Evolutionary conservation across 2,329 filamentous ascomycete species (phyloP), one percentile per base, ranked within the genome.

Genomic region (Cordyceps fumosorosea): DNA sequence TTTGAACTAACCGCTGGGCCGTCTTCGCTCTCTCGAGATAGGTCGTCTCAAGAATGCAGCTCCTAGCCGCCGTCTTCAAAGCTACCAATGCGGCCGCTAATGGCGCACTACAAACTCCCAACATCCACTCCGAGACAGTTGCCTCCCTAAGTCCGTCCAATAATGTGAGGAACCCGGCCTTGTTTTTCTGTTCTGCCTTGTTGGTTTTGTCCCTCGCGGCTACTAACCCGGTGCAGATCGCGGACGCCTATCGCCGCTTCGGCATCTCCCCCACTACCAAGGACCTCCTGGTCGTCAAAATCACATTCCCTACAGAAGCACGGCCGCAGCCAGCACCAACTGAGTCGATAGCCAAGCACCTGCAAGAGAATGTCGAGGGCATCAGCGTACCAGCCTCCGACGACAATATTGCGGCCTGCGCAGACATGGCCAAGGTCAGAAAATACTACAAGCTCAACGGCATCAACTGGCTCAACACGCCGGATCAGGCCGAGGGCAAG

Each of bases 51-150:
- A 81, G 87, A 37, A 77, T 81, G 6, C 92, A 96, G 67, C 78
- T 91, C 51, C 81, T 95, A 26, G 85, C 90, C 1, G 90, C 91
- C 26, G 82, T 88, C 32, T 93, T 90, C 77, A 85, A 88, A 70
- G 89, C 92, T n/a, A 78, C 92, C 65, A 88, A 86, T 63, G 82
- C 86, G 66, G 80, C 85, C 64, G 71, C 84, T 3, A 83, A 83
- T 65, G 78, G 78, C 6, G 79, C 83, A 26, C 78, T 93, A 62
- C 90, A 88, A 73, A 95, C 90, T 5, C 87, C 88, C 51, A 96
- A 96, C 68, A 85, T 96, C 5, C 93, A 96, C 73, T 93, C 90
- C 0, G 93, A 97, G 75, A 89, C 91, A 62, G 91, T 97, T 34
- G 89, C 89, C 67, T 87, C 86, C 3, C 78, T 97, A 51, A 93